phyloP scores from a whole-genome alignment of 164 flowering plant genomes.

The Warburgia ugandensis region DNA sequence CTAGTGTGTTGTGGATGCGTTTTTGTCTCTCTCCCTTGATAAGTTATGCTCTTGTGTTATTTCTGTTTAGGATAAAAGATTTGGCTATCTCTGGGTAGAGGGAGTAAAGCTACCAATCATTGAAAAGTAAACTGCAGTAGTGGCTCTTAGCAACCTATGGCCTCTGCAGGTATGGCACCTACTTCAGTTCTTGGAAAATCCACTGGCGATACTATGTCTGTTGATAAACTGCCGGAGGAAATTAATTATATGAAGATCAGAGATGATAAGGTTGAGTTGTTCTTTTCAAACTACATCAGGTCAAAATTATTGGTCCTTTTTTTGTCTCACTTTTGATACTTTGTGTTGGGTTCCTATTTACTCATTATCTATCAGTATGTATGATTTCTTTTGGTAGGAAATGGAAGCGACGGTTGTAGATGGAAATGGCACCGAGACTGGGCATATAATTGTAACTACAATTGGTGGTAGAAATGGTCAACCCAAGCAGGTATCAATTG shows the following conservation, averaged over 20 bases:
- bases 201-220: constrained; percentile 28
- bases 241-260: constrained; percentile 61
- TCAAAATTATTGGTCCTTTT: not conserved
- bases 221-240: constrained; percentile 58
- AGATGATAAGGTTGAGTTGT: constrained; percentile 50
- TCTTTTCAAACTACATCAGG: not conserved
- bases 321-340: not conserved
- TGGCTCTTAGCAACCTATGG: constrained; percentile 21
- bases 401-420: constrained; percentile 65
- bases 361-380: not conserved
- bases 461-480: constrained; percentile 75
- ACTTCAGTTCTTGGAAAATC: constrained; percentile 27
- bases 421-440: constrained; percentile 72
- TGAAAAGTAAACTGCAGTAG: too few species aligned
- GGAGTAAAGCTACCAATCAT: too few species aligned
- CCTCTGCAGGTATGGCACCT: constrained; percentile 31
- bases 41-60: too few species aligned
- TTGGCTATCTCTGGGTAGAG: too few species aligned
- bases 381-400: constrained; percentile 26
- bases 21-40: too few species aligned
- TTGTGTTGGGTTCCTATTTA: not conserved
- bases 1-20: too few species aligned
- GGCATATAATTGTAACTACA: constrained; percentile 71
- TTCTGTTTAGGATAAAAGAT: too few species aligned
- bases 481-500: constrained; percentile 53